Base-by-base conservation (phyloP, 2,329 filamentous ascomycete species). In the Lachnellula hyalina region DNA sequence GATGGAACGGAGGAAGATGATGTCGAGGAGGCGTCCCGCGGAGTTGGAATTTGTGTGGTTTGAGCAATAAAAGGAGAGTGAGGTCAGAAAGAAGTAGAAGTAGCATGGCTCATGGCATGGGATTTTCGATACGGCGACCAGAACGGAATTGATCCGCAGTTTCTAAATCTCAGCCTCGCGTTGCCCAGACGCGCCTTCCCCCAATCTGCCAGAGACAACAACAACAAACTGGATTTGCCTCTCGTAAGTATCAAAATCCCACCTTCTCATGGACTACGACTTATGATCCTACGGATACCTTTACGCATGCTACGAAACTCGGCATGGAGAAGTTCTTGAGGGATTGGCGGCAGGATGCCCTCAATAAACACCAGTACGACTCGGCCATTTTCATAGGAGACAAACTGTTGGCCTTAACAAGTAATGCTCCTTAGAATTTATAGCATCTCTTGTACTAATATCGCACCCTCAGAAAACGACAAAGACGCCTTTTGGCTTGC, bases 311-410 rank as follows among this genome's bases (percentile, higher is more conserved):
- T 21, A 47, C 38, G 11, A 21, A 12, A 21, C 14, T 19, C 34
- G 60, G 14, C 3, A 97, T 99, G 94, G 91, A 97, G 78, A 86
- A 85, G 67, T 96, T 93, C 73, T 81, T 99, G 68, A 87, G 92
- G 70, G 87, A 89, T 68, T 99, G 94, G 94, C 84, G 92, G 69
- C 90, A 96, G 74, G 91, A 96, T 77, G 92, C 93, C 69, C 78
- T 96, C 68, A 93, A 96, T 74, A 94, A 95, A 72, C 90, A 94
- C 61, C 94, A 99, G 71, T 92, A 96, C 72, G 93, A 97, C 62
- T 90, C 93, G 35, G 94, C 94, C 68, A 93, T 97, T 65, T 97
- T 96, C 71, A 90, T 97, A 61, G 94, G 91, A 61, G 94, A 99
- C 79, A 99, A 99, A 77, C 80, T 99, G 64, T 80, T 97, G 55